Conservation (phyloP, 1,284 basidiomycete genomes). For the Cryptococcus amylolentus region DNA sequence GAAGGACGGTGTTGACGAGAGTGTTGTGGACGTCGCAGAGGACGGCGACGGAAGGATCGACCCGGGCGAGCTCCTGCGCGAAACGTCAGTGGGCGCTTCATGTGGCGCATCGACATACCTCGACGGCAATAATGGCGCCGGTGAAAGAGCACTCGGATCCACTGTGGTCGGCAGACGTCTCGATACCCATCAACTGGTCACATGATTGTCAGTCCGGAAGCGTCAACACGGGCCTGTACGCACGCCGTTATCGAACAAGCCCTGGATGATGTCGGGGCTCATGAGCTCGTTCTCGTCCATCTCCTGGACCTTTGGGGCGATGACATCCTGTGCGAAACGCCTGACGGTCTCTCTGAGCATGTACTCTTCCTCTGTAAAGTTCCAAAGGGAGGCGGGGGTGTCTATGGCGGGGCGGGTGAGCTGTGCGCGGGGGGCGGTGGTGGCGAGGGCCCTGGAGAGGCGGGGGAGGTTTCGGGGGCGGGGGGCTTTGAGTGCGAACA, state of each 20-base stretch:
- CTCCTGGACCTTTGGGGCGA: constrained; percentile 84
- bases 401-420: constrained; percentile 42
- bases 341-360: constrained; percentile 84
- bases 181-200: constrained; percentile 88
- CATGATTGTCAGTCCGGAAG: not conserved
- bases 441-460: constrained; percentile 23
- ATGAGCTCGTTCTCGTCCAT: constrained; percentile 99
- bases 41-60: constrained; percentile 95
- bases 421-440: constrained; percentile 27
- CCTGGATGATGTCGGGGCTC: constrained; percentile 83
- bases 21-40: constrained; percentile 98
- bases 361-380: constrained; percentile 84
- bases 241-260: constrained; percentile 92
- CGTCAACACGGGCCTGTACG: constrained; percentile 37
- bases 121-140: constrained; percentile 92
- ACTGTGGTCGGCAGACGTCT: constrained; percentile 77
- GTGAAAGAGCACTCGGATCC: constrained; percentile 92
- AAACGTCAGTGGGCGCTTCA: not conserved
- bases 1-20: constrained; percentile 90
- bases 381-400: constrained; percentile 56
- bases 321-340: constrained; percentile 82
- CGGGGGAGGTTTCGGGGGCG: constrained; percentile 12
- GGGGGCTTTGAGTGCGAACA: too few relatives aligned
- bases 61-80: constrained; percentile 76
- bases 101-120: constrained; percentile 42